Percentiles rank a stretch among this genome's conserved stretches.
These are phyloP conservation scores for Hibiscus mutabilis DNA, from an alignment of 345 rosid genomes.

Conservation along the genomic window DNA sequence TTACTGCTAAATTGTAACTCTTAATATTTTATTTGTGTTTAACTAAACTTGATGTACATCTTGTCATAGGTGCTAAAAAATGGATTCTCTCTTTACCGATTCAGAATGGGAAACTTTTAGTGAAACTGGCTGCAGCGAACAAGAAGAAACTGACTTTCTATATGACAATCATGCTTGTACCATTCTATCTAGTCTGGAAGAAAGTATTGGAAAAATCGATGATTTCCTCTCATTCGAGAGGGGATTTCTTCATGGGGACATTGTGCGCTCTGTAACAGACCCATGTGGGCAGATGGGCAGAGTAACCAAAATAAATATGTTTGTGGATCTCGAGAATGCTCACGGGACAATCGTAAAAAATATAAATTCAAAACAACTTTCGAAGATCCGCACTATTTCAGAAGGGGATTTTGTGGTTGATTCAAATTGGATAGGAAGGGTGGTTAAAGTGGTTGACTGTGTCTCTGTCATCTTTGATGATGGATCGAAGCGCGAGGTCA, in stretches of 20 bases:
- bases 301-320: slow-evolving; percentile 46
- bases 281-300: slow-evolving; percentile 83
- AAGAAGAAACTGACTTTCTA: slow-evolving; percentile 50
- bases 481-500: slow-evolving; percentile 60
- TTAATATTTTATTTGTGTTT: neutral
- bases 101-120: slow-evolving; percentile 90
- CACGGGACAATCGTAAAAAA: slow-evolving; percentile 44
- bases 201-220: slow-evolving; percentile 78
- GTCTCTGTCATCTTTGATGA: slow-evolving; percentile 60
- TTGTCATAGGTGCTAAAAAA: slow-evolving; percentile 34
- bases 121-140: slow-evolving; percentile 71
- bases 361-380: slow-evolving; percentile 55
- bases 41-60: slow-evolving; percentile 9
- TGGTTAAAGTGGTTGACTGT: slow-evolving; percentile 54
- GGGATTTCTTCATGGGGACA: slow-evolving; percentile 61
- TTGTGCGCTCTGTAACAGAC: slow-evolving; percentile 50
- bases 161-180: slow-evolving; percentile 52
- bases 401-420: slow-evolving; percentile 64
- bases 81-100: slow-evolving; percentile 56
- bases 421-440: slow-evolving; percentile 80
- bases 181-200: slow-evolving; percentile 77
- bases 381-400: slow-evolving; percentile 53
- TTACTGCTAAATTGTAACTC: slow-evolving; percentile 13
- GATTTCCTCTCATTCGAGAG: slow-evolving; percentile 83
- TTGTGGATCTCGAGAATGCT: slow-evolving; percentile 54